Conservation (phyloP, 2,329 filamentous ascomycete species). For the Ilyonectria robusta region DNA sequence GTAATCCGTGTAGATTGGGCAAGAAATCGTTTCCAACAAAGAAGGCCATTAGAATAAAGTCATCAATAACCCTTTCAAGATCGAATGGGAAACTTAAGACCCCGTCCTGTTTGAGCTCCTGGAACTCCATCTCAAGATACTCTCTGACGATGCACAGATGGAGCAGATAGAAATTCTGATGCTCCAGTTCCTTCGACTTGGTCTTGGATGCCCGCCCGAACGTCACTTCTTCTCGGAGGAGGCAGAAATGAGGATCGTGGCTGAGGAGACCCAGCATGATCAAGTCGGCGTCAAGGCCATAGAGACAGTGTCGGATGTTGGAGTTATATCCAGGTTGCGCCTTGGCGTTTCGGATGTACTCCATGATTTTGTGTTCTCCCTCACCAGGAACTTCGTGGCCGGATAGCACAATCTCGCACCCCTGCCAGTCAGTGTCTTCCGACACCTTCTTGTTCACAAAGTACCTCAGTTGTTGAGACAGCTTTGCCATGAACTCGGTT, state of each 20-base stretch:
- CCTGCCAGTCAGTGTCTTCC: constrained; percentile 97
- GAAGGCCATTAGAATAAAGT: constrained; percentile 99
- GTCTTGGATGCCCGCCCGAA: constrained; percentile 90
- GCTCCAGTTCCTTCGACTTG: constrained; percentile 96
- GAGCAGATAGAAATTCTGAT: constrained; percentile 98
- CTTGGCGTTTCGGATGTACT: constrained; percentile 98
- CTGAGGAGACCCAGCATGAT: constrained; percentile 99
- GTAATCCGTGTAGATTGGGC: constrained; percentile 93
- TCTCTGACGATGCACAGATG: constrained; percentile 98
- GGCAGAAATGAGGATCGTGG: constrained; percentile 97
- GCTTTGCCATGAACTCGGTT: constrained; percentile 97
- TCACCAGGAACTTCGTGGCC: constrained; percentile 98
- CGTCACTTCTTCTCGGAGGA: constrained; percentile 96
- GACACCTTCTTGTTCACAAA: constrained; percentile 99
- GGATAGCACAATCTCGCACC: constrained; percentile 94
- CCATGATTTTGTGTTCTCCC: constrained; percentile 99
- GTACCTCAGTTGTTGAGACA: constrained; percentile 95
- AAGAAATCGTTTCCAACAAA: constrained; percentile 99
- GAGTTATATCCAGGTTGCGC: constrained; percentile 93
- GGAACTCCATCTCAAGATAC: constrained; percentile 96
- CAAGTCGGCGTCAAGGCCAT: constrained; percentile 95
- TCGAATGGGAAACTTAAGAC: constrained; percentile 85
- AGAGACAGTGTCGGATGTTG: constrained; percentile 96
- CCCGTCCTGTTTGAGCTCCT: constrained; percentile 85
- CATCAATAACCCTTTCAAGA: constrained; percentile 96